A percentile compares a stretch with the other conserved stretches of the same genome.
These are phyloP conservation scores for Aureobasidium musti DNA, from an alignment of 2,329 filamentous ascomycete genomes.

Conservation along the genomic window DNA sequence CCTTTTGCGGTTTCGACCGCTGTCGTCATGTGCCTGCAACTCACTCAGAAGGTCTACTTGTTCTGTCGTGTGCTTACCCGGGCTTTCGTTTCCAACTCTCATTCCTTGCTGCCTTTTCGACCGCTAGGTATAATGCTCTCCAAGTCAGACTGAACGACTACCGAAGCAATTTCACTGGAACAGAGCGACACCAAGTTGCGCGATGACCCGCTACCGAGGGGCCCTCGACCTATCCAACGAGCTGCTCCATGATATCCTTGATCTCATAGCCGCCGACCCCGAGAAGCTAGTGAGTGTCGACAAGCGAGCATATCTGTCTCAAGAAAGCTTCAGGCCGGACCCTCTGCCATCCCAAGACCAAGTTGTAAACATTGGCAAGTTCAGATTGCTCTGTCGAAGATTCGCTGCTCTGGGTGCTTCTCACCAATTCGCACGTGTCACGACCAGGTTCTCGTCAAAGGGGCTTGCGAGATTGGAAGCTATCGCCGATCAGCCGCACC, in stretches of 20 bases:
- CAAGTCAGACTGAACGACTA: neutral
- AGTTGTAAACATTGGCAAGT: slow-evolving; percentile 49
- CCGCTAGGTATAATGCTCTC: slow-evolving; percentile 7
- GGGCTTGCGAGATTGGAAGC: slow-evolving; percentile 54
- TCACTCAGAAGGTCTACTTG: neutral
- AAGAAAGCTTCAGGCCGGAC: slow-evolving; percentile 54
- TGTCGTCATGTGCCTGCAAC: slow-evolving; percentile 28
- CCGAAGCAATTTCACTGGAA: too few species aligned
- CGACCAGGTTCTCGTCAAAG: slow-evolving; percentile 53
- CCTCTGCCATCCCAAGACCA: slow-evolving; percentile 47
- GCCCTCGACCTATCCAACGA: slow-evolving; percentile 52
- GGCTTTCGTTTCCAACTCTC: neutral
- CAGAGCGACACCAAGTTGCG: neutral
- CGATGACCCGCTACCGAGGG: slow-evolving; percentile 18
- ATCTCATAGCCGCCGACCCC: slow-evolving; percentile 55
- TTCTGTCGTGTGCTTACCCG: slow-evolving; percentile 19
- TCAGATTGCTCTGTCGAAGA: slow-evolving; percentile 53
- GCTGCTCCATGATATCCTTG: slow-evolving; percentile 54
- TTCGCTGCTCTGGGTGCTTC: slow-evolving; percentile 55
- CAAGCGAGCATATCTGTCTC: slow-evolving; percentile 54
- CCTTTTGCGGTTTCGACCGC: neutral
- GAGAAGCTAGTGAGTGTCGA: slow-evolving; percentile 55
- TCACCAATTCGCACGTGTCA: slow-evolving; percentile 55
- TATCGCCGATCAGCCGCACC: slow-evolving; percentile 52
- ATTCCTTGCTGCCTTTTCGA: neutral